Evolutionary conservation across 1,139 yeast species (phyloP).

Genomic region (Taphrina communis): DNA sequence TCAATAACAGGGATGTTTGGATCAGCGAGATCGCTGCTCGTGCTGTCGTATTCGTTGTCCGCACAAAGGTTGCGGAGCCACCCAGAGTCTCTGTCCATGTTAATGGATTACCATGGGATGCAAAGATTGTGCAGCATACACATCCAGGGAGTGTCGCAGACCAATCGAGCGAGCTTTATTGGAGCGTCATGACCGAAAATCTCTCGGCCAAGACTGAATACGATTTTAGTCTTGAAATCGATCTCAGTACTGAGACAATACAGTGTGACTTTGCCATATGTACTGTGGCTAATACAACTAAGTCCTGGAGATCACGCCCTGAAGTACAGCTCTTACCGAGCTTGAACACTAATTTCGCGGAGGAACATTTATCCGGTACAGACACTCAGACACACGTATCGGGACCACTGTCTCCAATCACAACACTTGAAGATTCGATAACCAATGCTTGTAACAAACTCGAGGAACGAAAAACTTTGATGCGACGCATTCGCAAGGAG

Average conservation of each 20-base stretch:
- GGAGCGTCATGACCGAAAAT: conserved; percentile 24
- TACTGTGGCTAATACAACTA: conserved; percentile 9
- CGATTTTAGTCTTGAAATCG: conserved; percentile 14
- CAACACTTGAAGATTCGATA: conserved; percentile 33
- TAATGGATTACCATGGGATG: conserved; percentile 34
- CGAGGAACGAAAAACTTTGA: conserved; percentile 16
- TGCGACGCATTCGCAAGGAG: conserved; percentile 36
- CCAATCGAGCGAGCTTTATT: background rate
- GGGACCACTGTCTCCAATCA: conserved; percentile 31
- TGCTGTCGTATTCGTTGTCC: conserved; percentile 13
- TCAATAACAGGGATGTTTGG: conserved; percentile 12
- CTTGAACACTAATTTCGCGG: conserved; percentile 7
- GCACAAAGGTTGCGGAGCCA: background rate
- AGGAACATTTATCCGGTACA: background rate
- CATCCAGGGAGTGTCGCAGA: background rate
- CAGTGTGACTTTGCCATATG: conserved; percentile 24
- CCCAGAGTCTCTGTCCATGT: conserved; percentile 19
- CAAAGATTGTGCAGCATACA: background rate
- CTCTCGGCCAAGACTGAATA: conserved; percentile 37
- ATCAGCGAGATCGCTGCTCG: conserved; percentile 26
- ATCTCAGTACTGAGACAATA: background rate
- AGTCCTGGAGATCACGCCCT: background rate
- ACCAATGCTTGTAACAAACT: conserved; percentile 20
- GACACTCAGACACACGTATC: conserved; percentile 1
- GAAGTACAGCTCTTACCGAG: conserved; percentile 15